These are phyloP conservation scores for Amborella trichopoda DNA, from an alignment of 164 flowering plant species.

Conservation along the genomic window DNA sequence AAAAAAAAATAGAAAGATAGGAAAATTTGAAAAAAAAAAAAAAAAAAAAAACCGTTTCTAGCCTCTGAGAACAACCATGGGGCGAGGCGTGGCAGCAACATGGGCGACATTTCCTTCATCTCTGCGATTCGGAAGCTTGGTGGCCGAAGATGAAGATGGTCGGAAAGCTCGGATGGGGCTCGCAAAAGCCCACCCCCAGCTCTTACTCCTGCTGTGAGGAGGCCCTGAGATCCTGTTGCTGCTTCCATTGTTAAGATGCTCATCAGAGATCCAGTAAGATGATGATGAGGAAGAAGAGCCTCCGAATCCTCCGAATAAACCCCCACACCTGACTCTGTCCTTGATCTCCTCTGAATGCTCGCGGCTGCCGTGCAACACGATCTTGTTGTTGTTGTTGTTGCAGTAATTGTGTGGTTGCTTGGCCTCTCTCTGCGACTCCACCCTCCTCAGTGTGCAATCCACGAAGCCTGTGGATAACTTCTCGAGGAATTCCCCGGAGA, in stretches of 20 bases:
- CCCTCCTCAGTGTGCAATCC: conserved; percentile 79
- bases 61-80: no score
- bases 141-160: conserved; percentile 20
- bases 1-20: no score
- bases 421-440: conserved; percentile 85
- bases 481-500: conserved; percentile 87
- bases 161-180: conserved; percentile 84
- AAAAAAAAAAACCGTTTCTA: no score
- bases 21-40: no score
- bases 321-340: conserved; percentile 84
- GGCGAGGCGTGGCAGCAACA: no score
- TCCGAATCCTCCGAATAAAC: conserved; percentile 68
- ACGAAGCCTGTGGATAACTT: conserved; percentile 84
- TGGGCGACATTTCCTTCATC: background rate
- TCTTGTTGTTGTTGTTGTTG: conserved; percentile 18
- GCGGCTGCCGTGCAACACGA: conserved; percentile 5
- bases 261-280: conserved; percentile 33
- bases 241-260: conserved; percentile 10
- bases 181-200: conserved; percentile 67
- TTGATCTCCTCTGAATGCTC: conserved; percentile 25
- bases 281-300: conserved; percentile 54
- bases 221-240: conserved; percentile 3
- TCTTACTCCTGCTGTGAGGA: conserved; percentile 60
- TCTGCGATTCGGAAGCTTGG: background rate
- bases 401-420: no score